Percentiles rank a stretch among this genome's conserved stretches.
Evolutionary conservation across 225 moss, liverwort and hornwort species (phyloP).

Genomic region (Straminergon stramineum): DNA sequence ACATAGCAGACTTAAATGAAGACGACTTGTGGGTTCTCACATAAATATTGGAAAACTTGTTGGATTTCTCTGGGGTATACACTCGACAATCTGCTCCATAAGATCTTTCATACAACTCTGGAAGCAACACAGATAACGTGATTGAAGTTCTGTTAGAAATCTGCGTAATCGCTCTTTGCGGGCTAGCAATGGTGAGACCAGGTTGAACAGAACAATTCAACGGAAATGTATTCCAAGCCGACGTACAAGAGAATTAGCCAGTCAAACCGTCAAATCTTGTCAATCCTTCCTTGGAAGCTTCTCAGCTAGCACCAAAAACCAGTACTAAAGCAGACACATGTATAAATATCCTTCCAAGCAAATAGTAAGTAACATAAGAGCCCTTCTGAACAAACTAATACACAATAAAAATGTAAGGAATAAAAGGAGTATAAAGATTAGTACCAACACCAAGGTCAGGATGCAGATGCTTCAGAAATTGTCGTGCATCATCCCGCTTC

Average conservation of each 20-base stretch:
- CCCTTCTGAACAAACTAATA: background rate
- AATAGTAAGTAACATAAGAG: background rate
- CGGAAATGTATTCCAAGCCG: background rate
- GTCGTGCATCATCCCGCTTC: conserved; percentile 84
- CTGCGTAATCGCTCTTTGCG: background rate
- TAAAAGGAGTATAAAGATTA: background rate
- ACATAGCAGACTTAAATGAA: background rate
- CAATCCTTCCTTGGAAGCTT: background rate
- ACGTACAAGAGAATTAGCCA: background rate
- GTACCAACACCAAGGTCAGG: conserved; percentile 87
- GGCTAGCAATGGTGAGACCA: background rate
- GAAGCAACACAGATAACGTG: background rate
- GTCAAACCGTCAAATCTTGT: background rate
- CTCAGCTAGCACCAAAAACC: background rate
- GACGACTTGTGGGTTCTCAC: conserved; percentile 25
- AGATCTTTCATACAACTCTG: conserved; percentile 78
- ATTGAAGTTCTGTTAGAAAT: background rate
- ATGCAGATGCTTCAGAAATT: conserved; percentile 75
- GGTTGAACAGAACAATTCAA: background rate
- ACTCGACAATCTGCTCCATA: conserved; percentile 90
- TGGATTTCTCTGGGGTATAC: conserved; percentile 79
- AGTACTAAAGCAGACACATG: background rate
- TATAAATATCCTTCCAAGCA: background rate
- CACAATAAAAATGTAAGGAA: background rate
- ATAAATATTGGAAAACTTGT: conserved; percentile 75